Evolutionary conservation across 495 filamentous ascomycete species (phyloP).

Genomic region (Hypoxylon fragiforme): DNA sequence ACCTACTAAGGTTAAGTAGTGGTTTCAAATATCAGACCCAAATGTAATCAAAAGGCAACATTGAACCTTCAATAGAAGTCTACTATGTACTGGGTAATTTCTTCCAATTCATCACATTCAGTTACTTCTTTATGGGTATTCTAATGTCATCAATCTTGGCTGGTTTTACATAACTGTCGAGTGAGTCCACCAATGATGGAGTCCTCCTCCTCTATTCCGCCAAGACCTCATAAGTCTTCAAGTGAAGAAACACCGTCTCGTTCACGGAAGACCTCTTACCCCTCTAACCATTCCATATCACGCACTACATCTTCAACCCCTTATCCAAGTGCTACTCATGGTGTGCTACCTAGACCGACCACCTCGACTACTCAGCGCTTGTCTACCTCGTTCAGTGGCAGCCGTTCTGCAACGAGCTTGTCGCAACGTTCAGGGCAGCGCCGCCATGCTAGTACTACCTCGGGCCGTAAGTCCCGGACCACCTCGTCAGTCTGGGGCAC

Average conservation of each 20-base stretch:
- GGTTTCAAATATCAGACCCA: too few species aligned
- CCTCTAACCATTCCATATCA: conserved; percentile 7
- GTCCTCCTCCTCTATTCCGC: background rate
- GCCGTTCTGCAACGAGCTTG: conserved; percentile 27
- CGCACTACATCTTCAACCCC: conserved; percentile 27
- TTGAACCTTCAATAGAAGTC: too few species aligned
- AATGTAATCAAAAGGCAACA: too few species aligned
- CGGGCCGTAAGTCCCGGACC: conserved; percentile 65
- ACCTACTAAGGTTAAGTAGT: too few species aligned
- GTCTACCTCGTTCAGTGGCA: conserved; percentile 25
- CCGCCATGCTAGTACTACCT: conserved; percentile 30
- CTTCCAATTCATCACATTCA: too few species aligned
- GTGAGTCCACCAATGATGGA: too few species aligned
- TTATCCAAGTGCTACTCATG: conserved; percentile 7
- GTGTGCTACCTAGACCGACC: conserved; percentile 14
- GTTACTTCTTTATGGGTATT: too few species aligned
- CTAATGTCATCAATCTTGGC: too few species aligned
- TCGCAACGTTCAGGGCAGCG: conserved; percentile 25
- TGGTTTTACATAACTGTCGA: too few species aligned
- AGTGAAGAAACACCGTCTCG: conserved; percentile 5
- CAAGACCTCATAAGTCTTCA: conserved; percentile 4
- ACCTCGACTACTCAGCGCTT: conserved; percentile 21
- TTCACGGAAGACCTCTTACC: background rate
- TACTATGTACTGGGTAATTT: too few species aligned
- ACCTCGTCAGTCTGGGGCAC: conserved; percentile 61